Evolutionary conservation across 805 yeast genomes (phyloP), one percentile per base, ranked within the genome.

Genomic region (Tetrapisispora arboricola): DNA sequence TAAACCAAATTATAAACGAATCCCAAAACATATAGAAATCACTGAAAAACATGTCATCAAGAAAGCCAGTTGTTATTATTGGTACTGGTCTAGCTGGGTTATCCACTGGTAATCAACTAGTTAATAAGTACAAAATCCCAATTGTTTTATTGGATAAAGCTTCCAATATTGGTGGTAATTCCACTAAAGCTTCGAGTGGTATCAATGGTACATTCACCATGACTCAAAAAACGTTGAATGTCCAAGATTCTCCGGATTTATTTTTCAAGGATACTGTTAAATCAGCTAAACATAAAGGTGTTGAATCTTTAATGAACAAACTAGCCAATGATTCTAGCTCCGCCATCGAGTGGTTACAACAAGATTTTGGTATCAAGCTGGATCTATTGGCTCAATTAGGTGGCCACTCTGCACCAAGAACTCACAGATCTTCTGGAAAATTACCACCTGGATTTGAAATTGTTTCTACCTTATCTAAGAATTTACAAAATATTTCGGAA

Each of bases 341-440:
- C 35, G 88, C 92, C 0, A 71, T 84, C 35, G 73, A 73, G 33
- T 84, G 94, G 90, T 69, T 84, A 38, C 82, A 80, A 46, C 70
- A 73, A 28, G 72, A 69, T 5, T 76, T 82, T 50, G 71, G 66
- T 6, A 63, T 83, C 38, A 84, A 79, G 49, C 61, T 84, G 39
- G 71, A 82, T 12, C 67, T 78, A n/a, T 82, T 84, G 7, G 72
- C 84, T 15, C 73, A 84, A 49, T 61, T 84, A 33, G 94, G 94
- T 29, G 95, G 95, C 2, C 94, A 84, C 55, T 77, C 87, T 2
- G 75, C 69, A 39, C 78, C 86, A 25, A 69, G 95, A 56, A 84
- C 95, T 1, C 94, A 84, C 57, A 71, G 94, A 50, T 88, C 92
- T 1, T 71, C 73, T 12, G 68, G 70, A 4, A 67, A 66, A 17